Evolutionary conservation across 1,284 basidiomycete genomes (phyloP), one percentile per base, ranked within the genome.

Genomic region (Ustilago esculenta): DNA sequence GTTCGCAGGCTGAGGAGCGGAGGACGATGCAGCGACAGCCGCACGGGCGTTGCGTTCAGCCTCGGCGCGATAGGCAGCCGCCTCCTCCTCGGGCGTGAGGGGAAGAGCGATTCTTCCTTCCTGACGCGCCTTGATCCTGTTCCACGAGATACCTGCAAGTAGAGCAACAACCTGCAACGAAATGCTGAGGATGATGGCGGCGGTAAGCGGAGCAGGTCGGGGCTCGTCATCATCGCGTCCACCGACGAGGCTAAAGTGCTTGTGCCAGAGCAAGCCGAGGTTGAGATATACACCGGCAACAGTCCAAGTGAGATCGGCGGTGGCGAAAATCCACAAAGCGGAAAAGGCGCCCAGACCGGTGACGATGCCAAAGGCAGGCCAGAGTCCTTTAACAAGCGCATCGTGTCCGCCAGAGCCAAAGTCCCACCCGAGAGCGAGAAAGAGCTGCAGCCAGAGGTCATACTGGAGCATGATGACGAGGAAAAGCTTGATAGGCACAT

Each of bases 371-470:
- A 77, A 77, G 1, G 70, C 59, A 5, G 72, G 75, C 75, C 75
- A 77, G 33, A 76, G 59, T 21, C 74, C 63, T 34, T 63, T 20
- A 8, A 69, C 51, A n/a, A 64, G 35, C 12, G 50, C 45, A 23
- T 60, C 40, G 39, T 67, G 58, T 1, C 65, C 63, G 12, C 59
- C 69, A 5, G 47, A 30, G n/a, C 56, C 50, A 35, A 59, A 64
- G 81, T 82, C 30, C 84, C 84, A 86, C 23, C 81, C 82, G 18
- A 85, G 76, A 7, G 84, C 84, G 54, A 86, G 81, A 75, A 85
- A 84, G 6, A 85, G 84, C 55, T 83, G 83, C 70, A 85, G 84
- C 53, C 84, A 78, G 71, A 84, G 80, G 51, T 84, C 83, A 45
- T 85, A 77, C 53, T 84, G 75, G 67, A 85, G 81, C 3, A 84